phyloP scores from a whole-genome alignment of 345 rosid genomes.

The Aethionema arabicum region DNA sequence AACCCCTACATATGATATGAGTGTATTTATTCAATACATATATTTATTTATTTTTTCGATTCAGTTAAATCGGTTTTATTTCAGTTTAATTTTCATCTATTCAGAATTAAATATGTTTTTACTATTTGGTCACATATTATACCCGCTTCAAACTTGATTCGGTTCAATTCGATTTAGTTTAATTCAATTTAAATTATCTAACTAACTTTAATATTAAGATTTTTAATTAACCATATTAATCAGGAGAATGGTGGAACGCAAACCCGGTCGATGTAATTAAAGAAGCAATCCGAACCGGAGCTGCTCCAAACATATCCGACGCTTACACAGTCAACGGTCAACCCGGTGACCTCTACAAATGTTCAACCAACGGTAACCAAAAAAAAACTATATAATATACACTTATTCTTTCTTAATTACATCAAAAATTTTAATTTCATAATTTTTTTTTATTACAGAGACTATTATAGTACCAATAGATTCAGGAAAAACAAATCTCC shows the following conservation, averaged over 20 bases:
- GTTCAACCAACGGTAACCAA: conserved; percentile 71
- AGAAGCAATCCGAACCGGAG: conserved; percentile 69
- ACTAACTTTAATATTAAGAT: not conserved
- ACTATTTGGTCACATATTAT: too few species aligned
- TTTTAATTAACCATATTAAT: conserved; percentile 1
- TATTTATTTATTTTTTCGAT: too few species aligned
- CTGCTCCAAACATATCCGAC: conserved; percentile 66
- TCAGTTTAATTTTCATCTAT: too few species aligned
- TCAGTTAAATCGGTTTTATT: too few species aligned
- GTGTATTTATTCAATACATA: too few species aligned
- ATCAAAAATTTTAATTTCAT: not conserved
- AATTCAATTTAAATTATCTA: too few species aligned
- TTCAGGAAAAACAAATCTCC: conserved; percentile 72
- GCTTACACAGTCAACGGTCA: conserved; percentile 92
- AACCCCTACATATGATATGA: too few species aligned
- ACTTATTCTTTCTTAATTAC: not conserved
- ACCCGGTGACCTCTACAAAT: conserved; percentile 89
- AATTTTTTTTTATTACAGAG: conserved; percentile 42
- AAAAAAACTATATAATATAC: not conserved
- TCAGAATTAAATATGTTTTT: too few species aligned
- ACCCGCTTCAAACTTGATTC: too few species aligned
- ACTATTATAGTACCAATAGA: conserved; percentile 65
- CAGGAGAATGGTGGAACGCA: conserved; percentile 97
- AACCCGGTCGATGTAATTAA: conserved; percentile 78
- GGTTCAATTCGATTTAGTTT: not conserved